These are phyloP conservation scores for Coemansia asiatica DNA, from an alignment of 192 early-diverging fungal genomes.

Conservation along the genomic window DNA sequence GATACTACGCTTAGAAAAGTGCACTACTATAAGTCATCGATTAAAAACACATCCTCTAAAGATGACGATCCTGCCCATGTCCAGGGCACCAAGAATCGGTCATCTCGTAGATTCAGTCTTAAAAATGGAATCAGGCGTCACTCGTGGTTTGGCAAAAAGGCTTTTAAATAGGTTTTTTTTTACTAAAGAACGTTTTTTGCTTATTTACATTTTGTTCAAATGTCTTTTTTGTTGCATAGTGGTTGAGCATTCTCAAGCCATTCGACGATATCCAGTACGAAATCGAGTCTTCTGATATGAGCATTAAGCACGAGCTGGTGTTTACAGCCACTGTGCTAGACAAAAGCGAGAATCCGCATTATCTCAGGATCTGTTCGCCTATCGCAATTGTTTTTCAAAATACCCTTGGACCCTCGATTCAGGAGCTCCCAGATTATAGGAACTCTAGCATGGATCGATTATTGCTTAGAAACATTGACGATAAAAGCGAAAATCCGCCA, in stretches of 20 bases:
- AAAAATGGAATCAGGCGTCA: constrained; percentile 30
- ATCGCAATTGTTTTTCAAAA: constrained; percentile 23
- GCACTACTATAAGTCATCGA: neutral
- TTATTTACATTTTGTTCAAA: no score
- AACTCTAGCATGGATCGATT: constrained; percentile 24
- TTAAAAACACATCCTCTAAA: neutral
- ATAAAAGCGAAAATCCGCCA: neutral
- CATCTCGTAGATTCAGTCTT: constrained; percentile 26
- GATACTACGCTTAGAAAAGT: constrained; percentile 2
- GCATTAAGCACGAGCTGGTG: constrained; percentile 43
- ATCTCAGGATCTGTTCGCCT: constrained; percentile 30
- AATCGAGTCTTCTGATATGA: constrained; percentile 24
- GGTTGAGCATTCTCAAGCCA: constrained; percentile 30
- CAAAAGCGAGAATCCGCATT: constrained; percentile 18
- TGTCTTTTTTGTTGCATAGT: no score
- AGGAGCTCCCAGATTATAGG: constrained; percentile 36
- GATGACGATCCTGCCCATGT: no score
- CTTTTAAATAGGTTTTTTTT: neutral
- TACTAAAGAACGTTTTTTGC: neutral
- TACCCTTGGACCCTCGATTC: constrained; percentile 15
- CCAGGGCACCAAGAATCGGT: neutral
- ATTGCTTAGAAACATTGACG: constrained; percentile 19
- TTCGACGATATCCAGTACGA: constrained; percentile 34
- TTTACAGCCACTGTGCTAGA: constrained; percentile 39
- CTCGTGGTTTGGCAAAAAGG: constrained; percentile 38